Conservation (phyloP, 169 alveolate genomes). For the Plasmodium billcollinsi region DNA sequence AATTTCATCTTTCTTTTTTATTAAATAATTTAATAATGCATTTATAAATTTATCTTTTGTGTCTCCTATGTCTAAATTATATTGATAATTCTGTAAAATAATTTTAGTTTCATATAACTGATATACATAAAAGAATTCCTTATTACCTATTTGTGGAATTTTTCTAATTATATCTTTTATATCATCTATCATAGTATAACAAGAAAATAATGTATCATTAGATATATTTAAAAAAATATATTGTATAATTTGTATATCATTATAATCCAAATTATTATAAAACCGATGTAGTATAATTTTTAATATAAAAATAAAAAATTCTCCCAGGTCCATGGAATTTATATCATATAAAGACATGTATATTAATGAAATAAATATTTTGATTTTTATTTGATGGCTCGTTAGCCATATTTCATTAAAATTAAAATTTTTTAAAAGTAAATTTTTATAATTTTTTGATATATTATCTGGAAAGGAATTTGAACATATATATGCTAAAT, state of each 20-base stretch:
- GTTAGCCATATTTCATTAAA: conserved; percentile 63
- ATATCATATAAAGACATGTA: conserved; percentile 51
- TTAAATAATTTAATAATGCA: conserved; percentile 6
- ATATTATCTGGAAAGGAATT: conserved; percentile 60
- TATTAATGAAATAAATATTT: conserved; percentile 44
- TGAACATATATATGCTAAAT: conserved; percentile 55
- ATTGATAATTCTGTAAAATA: background rate
- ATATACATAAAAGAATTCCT: conserved; percentile 28
- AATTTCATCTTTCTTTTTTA: background rate
- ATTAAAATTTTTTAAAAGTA: conserved; percentile 26
- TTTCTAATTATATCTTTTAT: conserved; percentile 10
- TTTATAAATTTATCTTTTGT: background rate
- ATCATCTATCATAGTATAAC: conserved; percentile 25
- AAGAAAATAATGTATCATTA: conserved; percentile 47
- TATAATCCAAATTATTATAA: conserved; percentile 51
- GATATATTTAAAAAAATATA: conserved; percentile 55
- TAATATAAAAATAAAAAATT: conserved; percentile 39
- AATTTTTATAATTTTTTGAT: conserved; percentile 22
- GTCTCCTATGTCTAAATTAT: background rate
- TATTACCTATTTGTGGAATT: background rate
- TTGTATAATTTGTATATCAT: conserved; percentile 58
- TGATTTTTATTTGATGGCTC: conserved; percentile 45
- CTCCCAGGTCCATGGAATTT: conserved; percentile 12
- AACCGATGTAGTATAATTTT: conserved; percentile 52
- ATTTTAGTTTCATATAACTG: conserved; percentile 6